Percentiles rank a stretch among this genome's conserved stretches.
Conservation (phyloP, 768 basidiomycete species). For the Galerina marginata region DNA sequence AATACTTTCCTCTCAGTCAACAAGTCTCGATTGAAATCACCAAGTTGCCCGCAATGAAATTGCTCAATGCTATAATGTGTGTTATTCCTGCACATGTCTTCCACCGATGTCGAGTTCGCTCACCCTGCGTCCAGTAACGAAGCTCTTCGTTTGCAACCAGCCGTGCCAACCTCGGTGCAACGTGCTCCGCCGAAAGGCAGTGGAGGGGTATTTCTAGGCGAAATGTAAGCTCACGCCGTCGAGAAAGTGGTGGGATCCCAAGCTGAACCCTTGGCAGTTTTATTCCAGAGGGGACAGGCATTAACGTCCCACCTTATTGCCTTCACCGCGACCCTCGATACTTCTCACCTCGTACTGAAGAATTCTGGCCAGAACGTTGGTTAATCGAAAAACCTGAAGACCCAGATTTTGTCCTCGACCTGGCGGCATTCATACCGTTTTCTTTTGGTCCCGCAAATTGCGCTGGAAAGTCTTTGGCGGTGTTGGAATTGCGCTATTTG, state of each 20-base stretch:
- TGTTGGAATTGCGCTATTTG: constrained; percentile 36
- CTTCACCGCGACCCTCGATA: constrained; percentile 44
- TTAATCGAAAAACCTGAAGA: constrained; percentile 16
- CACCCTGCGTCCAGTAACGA: constrained; percentile 28
- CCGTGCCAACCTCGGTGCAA: constrained; percentile 37
- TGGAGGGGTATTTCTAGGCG: constrained; percentile 32
- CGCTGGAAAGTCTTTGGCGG: constrained; percentile 45
- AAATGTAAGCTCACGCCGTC: neutral
- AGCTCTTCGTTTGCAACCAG: constrained; percentile 41
- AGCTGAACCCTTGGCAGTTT: constrained; percentile 26
- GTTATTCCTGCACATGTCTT: constrained; percentile 2
- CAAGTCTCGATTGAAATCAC: constrained; percentile 9
- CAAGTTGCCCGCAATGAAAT: constrained; percentile 26
- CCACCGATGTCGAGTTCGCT: constrained; percentile 21
- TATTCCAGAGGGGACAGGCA: constrained; percentile 46
- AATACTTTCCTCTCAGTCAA: constrained; percentile 12
- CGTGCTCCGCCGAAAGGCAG: constrained; percentile 36
- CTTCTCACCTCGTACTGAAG: constrained; percentile 40
- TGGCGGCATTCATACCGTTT: constrained; percentile 42
- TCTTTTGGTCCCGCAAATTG: constrained; percentile 56
- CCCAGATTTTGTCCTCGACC: constrained; percentile 7
- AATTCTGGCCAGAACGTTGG: constrained; percentile 46
- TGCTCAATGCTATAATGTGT: constrained; percentile 39
- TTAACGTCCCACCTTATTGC: constrained; percentile 37
- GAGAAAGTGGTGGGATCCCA: neutral